Conservation (phyloP, 805 yeast species). For the Starmerella stellata region DNA sequence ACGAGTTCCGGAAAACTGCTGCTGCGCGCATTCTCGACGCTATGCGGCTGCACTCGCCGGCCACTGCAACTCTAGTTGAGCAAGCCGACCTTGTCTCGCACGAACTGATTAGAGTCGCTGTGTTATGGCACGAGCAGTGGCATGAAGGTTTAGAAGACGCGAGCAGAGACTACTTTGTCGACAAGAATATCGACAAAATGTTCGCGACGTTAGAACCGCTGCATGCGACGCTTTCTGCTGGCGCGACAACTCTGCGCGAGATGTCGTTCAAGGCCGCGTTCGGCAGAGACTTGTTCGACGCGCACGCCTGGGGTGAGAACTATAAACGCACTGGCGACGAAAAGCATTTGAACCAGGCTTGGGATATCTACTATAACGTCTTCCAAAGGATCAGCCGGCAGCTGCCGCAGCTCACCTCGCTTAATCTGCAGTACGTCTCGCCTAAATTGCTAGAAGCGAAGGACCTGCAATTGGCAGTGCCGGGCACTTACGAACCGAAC, state of each 20-base stretch:
- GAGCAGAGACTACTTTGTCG: slow-evolving; percentile 79
- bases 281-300: slow-evolving; percentile 82
- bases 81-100: slow-evolving; percentile 90
- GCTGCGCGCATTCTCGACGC: slow-evolving; percentile 82
- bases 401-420: slow-evolving; percentile 64
- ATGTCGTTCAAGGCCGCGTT: slow-evolving; percentile 82
- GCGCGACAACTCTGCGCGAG: slow-evolving; percentile 86
- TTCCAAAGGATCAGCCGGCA: slow-evolving; percentile 82
- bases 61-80: slow-evolving; percentile 59
- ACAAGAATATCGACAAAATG: slow-evolving; percentile 88
- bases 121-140: slow-evolving; percentile 96
- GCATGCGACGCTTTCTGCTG: slow-evolving; percentile 59
- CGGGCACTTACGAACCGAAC: slow-evolving; percentile 82
- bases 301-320: slow-evolving; percentile 80
- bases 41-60: slow-evolving; percentile 51
- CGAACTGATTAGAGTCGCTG: slow-evolving; percentile 86
- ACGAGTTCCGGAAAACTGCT: slow-evolving; percentile 73
- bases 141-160: slow-evolving; percentile 96
- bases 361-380: slow-evolving; percentile 91
- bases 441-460: slow-evolving; percentile 67
- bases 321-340: slow-evolving; percentile 71
- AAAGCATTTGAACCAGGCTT: slow-evolving; percentile 82
- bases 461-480: slow-evolving; percentile 73
- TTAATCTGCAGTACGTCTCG: slow-evolving; percentile 84
- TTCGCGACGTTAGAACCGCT: slow-evolving; percentile 75